These are phyloP conservation scores for Boletellus ananiceps DNA, from an alignment of 768 basidiomycete genomes.

Conservation along the genomic window DNA sequence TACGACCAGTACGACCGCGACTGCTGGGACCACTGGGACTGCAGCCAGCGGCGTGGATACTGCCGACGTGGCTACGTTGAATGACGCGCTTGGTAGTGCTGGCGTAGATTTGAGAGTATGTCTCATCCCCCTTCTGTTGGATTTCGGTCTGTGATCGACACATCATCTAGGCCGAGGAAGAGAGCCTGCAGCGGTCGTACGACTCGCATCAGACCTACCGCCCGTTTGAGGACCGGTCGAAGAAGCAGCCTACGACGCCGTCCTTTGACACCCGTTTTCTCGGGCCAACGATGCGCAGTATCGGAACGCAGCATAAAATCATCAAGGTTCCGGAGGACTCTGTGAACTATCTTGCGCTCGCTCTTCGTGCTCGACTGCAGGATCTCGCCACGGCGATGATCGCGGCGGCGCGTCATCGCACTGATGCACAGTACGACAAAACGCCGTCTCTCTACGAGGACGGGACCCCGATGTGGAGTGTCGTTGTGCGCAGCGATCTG, in stretches of 20 bases:
- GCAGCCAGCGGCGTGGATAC: constrained; percentile 47
- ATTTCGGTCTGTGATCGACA: neutral
- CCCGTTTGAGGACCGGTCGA: constrained; percentile 70
- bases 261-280: constrained; percentile 66
- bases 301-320: constrained; percentile 68
- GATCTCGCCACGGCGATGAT: constrained; percentile 67
- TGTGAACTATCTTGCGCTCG: constrained; percentile 74
- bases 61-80: constrained; percentile 71
- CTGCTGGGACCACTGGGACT: constrained; percentile 19
- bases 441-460: constrained; percentile 63
- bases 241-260: constrained; percentile 67
- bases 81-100: constrained; percentile 81
- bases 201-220: constrained; percentile 61
- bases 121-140: constrained; percentile 13
- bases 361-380: constrained; percentile 70
- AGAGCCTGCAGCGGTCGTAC: constrained; percentile 63
- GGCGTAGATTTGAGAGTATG: constrained; percentile 78
- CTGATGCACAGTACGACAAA: constrained; percentile 64
- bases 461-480: constrained; percentile 76
- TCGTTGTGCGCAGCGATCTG: constrained; percentile 72
- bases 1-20: constrained; percentile 10
- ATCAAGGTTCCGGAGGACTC: constrained; percentile 63
- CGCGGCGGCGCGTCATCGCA: constrained; percentile 62
- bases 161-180: constrained; percentile 74
- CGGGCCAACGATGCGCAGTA: constrained; percentile 60